Conservation (phyloP, 2,329 filamentous ascomycete species). For the Hypocrella siamensis region DNA sequence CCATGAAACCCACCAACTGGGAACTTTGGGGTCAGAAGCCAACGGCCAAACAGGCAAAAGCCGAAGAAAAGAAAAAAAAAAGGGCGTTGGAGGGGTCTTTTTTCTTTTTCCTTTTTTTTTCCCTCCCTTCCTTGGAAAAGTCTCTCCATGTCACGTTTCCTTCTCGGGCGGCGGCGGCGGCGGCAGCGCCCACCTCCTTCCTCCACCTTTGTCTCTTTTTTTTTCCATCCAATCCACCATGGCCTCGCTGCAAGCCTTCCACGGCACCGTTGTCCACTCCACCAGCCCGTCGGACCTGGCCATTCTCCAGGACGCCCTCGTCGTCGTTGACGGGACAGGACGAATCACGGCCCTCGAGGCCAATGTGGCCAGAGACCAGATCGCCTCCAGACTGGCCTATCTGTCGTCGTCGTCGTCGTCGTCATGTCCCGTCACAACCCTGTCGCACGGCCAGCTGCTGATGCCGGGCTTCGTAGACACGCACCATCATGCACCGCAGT, state of each 20-base stretch:
- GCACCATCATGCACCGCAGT: slow-evolving; percentile 51
- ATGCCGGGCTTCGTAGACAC: slow-evolving; percentile 50
- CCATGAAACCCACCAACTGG: no score
- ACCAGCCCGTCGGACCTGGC: slow-evolving; percentile 14
- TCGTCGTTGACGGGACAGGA: slow-evolving; percentile 13
- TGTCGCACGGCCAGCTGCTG: slow-evolving; percentile 31
- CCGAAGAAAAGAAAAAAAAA: no score
- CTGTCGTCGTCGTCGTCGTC: slow-evolving; percentile 2
- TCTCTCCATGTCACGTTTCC: no score
- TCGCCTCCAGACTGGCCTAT: slow-evolving; percentile 6
- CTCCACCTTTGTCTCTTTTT: neutral
- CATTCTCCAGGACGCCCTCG: slow-evolving; percentile 21
- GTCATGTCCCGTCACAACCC: slow-evolving; percentile 5
- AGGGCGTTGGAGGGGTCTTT: no score
- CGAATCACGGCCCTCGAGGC: slow-evolving; percentile 11
- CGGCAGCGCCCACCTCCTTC: no score
- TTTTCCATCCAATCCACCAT: neutral
- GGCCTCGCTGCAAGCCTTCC: slow-evolving; percentile 11
- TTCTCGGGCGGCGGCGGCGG: no score
- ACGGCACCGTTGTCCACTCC: slow-evolving; percentile 27
- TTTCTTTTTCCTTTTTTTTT: no score
- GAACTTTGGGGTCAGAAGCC: no score
- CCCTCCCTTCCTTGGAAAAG: no score
- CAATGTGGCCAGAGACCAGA: slow-evolving; percentile 4
- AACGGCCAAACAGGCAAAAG: no score